Conservation (phyloP, 2,329 filamentous ascomycete species). For the Colletotrichum horii region DNA sequence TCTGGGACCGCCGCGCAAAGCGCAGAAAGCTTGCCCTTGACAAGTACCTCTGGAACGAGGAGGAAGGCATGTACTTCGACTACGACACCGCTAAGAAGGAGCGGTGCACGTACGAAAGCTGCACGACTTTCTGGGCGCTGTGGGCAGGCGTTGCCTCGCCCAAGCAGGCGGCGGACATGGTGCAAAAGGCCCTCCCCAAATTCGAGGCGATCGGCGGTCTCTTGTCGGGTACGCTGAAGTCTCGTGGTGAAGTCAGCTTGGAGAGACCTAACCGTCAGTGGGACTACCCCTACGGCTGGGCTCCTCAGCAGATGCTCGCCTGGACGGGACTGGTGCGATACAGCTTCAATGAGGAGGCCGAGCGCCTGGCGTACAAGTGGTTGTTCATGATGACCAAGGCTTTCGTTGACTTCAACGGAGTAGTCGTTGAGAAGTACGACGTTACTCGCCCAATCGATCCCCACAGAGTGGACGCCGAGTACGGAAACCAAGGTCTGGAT, state of each 20-base stretch:
- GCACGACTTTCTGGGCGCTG: slow-evolving; percentile 96
- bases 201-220: slow-evolving; percentile 90
- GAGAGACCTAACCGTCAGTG: slow-evolving; percentile 94
- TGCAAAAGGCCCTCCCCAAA: slow-evolving; percentile 80
- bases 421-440: slow-evolving; percentile 98
- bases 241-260: slow-evolving; percentile 78
- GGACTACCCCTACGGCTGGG: slow-evolving; percentile 99
- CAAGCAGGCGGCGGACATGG: slow-evolving; percentile 83
- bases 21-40: slow-evolving; percentile 85
- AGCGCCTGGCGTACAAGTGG: slow-evolving; percentile 94
- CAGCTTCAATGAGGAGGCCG: slow-evolving; percentile 87
- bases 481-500: slow-evolving; percentile 93
- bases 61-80: slow-evolving; percentile 96
- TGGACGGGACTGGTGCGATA: slow-evolving; percentile 94
- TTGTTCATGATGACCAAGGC: slow-evolving; percentile 98
- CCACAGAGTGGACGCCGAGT: slow-evolving; percentile 94
- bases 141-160: slow-evolving; percentile 92
- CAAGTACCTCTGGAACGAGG: slow-evolving; percentile 91
- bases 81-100: slow-evolving; percentile 86
- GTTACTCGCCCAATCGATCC: slow-evolving; percentile 90
- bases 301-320: slow-evolving; percentile 96
- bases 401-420: slow-evolving; percentile 97
- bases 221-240: slow-evolving; percentile 87
- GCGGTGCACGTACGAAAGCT: slow-evolving; percentile 85
- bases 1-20: slow-evolving; percentile 89